phyloP scores from a whole-genome alignment of 495 filamentous ascomycete species.

The Neurospora sp. region DNA sequence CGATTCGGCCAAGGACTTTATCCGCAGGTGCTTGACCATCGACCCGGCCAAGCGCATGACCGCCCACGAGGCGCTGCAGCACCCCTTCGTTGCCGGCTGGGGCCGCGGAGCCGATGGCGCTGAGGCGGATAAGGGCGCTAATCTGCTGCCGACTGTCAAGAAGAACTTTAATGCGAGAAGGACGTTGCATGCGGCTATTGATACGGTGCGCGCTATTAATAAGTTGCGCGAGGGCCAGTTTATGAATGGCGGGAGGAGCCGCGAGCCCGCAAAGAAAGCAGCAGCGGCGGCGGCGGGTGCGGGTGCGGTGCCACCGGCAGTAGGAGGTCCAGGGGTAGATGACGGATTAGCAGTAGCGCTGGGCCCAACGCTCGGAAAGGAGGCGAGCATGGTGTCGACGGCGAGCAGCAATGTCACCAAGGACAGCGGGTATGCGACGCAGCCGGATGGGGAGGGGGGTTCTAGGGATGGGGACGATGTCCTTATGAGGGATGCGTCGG shows the following conservation, averaged over 20 bases:
- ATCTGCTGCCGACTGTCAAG: constrained; percentile 86
- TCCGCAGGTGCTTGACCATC: constrained; percentile 71
- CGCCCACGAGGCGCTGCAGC: constrained; percentile 84
- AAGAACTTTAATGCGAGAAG: constrained; percentile 98
- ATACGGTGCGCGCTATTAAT: constrained; percentile 96
- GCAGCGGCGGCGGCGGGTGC: background rate
- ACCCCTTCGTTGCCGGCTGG: constrained; percentile 70
- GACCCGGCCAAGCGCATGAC: constrained; percentile 82
- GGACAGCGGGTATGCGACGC: constrained; percentile 35
- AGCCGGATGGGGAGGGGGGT: constrained; percentile 8
- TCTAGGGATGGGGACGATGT: constrained; percentile 19
- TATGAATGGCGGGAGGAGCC: constrained; percentile 54
- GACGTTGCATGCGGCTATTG: constrained; percentile 92
- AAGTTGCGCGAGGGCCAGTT: constrained; percentile 78
- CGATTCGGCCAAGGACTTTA: constrained; percentile 78
- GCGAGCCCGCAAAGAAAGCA: constrained; percentile 24
- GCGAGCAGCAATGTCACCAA: constrained; percentile 10
- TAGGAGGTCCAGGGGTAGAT: background rate
- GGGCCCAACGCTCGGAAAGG: constrained; percentile 16
- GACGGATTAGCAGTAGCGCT: background rate
- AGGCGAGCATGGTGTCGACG: constrained; percentile 22
- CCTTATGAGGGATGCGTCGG: constrained; percentile 26
- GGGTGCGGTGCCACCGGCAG: background rate
- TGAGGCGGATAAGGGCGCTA: constrained; percentile 62
- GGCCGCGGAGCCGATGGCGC: constrained; percentile 22